Percentiles rank a stretch among this genome's conserved stretches.
Evolutionary conservation across 768 basidiomycete species (phyloP).

Genomic region (Mycena metata): DNA sequence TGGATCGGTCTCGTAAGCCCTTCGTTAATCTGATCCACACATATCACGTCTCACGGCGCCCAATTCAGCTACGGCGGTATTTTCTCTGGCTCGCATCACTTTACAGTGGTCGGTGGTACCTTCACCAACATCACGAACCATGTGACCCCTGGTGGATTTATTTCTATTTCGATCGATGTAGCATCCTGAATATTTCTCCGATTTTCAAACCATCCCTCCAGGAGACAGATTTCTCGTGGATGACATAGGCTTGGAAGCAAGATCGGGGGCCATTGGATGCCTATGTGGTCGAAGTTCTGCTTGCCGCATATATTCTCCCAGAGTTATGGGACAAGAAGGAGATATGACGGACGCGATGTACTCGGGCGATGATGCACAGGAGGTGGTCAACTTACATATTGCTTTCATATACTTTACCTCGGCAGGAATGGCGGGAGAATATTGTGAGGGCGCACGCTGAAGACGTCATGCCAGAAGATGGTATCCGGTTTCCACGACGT

Average conservation of each 20-base stretch:
- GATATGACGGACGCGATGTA: neutral
- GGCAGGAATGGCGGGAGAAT: neutral
- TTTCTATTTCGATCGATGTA: neutral
- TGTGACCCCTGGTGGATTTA: neutral
- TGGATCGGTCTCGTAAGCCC: neutral
- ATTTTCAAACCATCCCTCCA: neutral
- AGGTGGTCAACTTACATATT: slow-evolving; percentile 1
- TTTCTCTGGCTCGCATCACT: neutral
- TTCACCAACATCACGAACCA: neutral
- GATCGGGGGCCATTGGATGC: neutral
- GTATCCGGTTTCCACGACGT: neutral
- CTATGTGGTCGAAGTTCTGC: neutral
- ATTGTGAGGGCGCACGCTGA: neutral
- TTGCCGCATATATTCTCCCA: neutral
- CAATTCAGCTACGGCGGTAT: neutral
- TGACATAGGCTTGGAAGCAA: neutral
- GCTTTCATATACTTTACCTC: slow-evolving; percentile 1
- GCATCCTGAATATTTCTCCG: neutral
- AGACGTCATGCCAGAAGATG: neutral
- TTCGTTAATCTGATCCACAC: neutral
- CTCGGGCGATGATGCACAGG: neutral
- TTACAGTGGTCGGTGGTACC: slow-evolving; percentile 1
- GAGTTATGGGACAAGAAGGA: neutral
- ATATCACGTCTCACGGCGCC: neutral
- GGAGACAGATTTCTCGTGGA: neutral